Evolutionary conservation across 1,284 basidiomycete genomes (phyloP).

Genomic region (Heterobasidion occidentale): DNA sequence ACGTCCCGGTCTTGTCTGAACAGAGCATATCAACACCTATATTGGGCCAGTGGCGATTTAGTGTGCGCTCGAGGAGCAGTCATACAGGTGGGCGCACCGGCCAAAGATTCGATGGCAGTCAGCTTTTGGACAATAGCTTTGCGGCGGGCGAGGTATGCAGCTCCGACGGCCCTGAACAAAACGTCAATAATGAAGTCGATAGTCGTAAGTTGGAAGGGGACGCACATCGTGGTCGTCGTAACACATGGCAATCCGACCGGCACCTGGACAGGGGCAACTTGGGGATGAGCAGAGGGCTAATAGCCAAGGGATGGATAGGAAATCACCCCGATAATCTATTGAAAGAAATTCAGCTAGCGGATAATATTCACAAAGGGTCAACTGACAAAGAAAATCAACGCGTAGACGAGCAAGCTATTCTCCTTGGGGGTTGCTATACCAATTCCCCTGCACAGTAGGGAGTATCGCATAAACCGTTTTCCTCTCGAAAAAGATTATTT

Average conservation of each 20-base stretch:
- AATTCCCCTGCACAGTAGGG: constrained; percentile 10
- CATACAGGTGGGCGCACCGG: constrained; percentile 22
- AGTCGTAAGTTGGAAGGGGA: background rate
- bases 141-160: constrained; percentile 43
- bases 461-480: background rate
- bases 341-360: background rate
- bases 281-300: too few relatives aligned
- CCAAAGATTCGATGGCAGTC: constrained; percentile 49
- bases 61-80: background rate
- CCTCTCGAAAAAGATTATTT: background rate
- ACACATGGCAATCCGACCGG: constrained; percentile 43
- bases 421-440: constrained; percentile 34
- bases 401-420: constrained; percentile 43
- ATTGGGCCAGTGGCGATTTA: background rate
- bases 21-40: constrained; percentile 42
- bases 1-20: constrained; percentile 48
- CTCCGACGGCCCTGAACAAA: constrained; percentile 32
- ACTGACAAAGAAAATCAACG: constrained; percentile 28
- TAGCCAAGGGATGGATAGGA: too few relatives aligned
- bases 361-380: background rate
- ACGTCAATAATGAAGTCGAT: background rate
- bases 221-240: constrained; percentile 33
- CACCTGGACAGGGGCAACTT: constrained; percentile 10
- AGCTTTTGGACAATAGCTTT: constrained; percentile 57
- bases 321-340: constrained; percentile 33